These are phyloP conservation scores for Smittium culicis DNA, from an alignment of 371 early-diverging fungal species.

Conservation along the genomic window DNA sequence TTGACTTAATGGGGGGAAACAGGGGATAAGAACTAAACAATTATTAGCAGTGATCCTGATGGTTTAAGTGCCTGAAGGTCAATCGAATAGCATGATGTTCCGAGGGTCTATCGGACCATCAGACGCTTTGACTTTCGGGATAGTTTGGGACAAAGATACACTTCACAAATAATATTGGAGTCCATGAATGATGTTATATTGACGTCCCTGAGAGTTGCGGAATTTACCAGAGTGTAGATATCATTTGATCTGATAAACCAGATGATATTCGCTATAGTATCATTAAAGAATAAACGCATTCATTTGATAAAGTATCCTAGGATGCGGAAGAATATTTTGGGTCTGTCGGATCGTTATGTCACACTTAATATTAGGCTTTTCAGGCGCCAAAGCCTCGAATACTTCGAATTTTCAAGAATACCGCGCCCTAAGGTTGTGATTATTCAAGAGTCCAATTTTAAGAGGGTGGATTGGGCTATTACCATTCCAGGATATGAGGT, in stretches of 20 bases:
- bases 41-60: not conserved
- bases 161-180: not conserved
- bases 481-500: not conserved
- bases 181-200: not conserved
- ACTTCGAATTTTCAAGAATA: not conserved
- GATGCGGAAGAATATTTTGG: not conserved
- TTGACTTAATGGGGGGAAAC: not conserved
- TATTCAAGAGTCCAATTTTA: not conserved
- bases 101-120: not conserved
- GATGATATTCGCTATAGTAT: not conserved
- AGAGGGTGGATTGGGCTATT: not conserved
- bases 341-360: not conserved
- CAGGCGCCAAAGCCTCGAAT: not conserved
- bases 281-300: not conserved
- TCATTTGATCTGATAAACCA: not conserved
- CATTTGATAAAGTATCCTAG: not conserved
- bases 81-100: not conserved
- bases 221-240: not conserved
- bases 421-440: not conserved
- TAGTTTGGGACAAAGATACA: not conserved
- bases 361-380: not conserved
- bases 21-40: not conserved
- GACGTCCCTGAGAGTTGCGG: not conserved
- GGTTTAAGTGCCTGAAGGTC: not conserved
- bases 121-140: not conserved